phyloP scores from a whole-genome alignment of 495 filamentous ascomycete species.

The Talaromyces nanjingensis region DNA sequence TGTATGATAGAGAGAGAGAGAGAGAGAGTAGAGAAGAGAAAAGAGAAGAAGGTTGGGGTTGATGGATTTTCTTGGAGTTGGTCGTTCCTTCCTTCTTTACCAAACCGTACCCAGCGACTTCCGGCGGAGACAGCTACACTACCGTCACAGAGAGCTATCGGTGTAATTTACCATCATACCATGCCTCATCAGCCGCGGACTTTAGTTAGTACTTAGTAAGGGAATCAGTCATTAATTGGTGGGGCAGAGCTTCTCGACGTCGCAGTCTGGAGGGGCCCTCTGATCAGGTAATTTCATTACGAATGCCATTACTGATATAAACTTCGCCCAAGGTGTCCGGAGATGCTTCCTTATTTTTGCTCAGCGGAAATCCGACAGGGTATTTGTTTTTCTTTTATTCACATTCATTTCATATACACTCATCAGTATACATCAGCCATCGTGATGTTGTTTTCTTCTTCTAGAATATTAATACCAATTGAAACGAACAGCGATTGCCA shows the following conservation, averaged over 20 bases:
- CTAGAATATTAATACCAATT: not conserved
- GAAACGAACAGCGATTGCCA: not conserved
- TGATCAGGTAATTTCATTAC: not conserved
- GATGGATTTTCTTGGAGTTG: not conserved
- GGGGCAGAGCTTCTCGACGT: not conserved
- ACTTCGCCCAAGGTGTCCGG: not conserved
- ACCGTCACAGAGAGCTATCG: not conserved
- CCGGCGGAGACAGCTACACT: not conserved
- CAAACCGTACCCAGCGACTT: not conserved
- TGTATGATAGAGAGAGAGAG: slow-evolving; percentile 14
- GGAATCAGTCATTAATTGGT: not conserved
- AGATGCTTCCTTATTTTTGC: not conserved
- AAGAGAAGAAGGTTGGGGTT: not conserved
- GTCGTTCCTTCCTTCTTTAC: not conserved
- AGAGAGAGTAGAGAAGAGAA: not conserved
- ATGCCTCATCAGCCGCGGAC: not conserved
- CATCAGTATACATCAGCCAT: not conserved
- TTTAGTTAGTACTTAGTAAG: not conserved
- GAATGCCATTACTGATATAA: not conserved
- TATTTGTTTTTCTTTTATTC: not conserved
- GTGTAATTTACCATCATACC: not conserved
- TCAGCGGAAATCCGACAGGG: not conserved
- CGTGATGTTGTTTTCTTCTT: not conserved
- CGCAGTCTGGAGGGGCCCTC: not conserved
- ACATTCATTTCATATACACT: not conserved